Conservation (phyloP, 371 early-diverging fungal species). For the Mucor racemosus region DNA sequence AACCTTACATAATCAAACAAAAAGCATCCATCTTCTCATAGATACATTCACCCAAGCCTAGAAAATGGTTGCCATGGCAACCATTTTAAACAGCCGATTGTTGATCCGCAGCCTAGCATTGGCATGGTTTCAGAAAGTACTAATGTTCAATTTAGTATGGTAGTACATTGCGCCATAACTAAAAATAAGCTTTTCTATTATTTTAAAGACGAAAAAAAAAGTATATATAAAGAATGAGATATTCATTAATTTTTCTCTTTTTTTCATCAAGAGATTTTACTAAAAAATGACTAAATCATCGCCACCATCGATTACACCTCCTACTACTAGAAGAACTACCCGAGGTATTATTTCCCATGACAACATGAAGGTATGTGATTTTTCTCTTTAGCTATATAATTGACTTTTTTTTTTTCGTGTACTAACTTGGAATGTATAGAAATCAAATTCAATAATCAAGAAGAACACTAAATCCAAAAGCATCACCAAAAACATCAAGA, state of each 20-base stretch:
- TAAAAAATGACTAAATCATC: slow-evolving; percentile 3
- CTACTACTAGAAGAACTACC: background rate
- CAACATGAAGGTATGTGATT: background rate
- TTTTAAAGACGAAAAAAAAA: background rate
- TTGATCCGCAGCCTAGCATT: background rate
- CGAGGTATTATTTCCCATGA: background rate
- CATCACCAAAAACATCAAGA: background rate
- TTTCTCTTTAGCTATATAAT: background rate
- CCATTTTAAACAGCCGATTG: background rate
- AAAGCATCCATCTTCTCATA: too few species aligned
- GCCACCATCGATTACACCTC: background rate
- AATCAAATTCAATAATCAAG: background rate
- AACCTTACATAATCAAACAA: too few species aligned
- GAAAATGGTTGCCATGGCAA: slow-evolving; percentile 5
- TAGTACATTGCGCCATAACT: background rate
- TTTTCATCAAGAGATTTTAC: background rate
- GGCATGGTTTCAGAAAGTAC: background rate
- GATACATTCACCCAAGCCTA: too few species aligned
- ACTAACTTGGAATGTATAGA: background rate
- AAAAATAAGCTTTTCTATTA: background rate
- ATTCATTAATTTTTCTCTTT: background rate
- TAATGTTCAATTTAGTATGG: background rate
- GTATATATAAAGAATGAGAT: background rate
- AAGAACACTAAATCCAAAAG: background rate
- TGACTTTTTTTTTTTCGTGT: background rate